A percentile compares a stretch with the other conserved stretches of the same genome.
phyloP scores from a whole-genome alignment of 192 early-diverging fungal genomes.

The Gryganskiella cystojenkinii region DNA sequence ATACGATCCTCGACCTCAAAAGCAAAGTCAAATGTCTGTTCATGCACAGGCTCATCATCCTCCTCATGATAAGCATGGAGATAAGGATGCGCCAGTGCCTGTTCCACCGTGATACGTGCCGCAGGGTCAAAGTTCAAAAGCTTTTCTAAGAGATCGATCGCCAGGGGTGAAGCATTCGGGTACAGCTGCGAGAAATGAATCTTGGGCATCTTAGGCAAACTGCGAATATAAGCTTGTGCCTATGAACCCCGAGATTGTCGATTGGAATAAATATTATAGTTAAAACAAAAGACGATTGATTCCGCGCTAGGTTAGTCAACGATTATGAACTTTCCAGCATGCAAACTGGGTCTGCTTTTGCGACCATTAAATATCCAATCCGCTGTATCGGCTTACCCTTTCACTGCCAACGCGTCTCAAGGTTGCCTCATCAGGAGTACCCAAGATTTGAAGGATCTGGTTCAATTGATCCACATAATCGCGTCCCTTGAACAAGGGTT shows the following conservation, averaged over 20 bases:
- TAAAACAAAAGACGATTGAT: no score
- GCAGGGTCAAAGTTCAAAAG: conserved; percentile 95
- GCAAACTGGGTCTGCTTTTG: background rate
- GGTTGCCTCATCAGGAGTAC: conserved; percentile 92
- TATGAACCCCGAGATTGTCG: conserved; percentile 19
- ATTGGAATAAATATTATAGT: background rate
- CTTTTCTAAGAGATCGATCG: conserved; percentile 89
- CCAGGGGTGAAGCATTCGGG: conserved; percentile 82
- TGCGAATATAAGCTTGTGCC: conserved; percentile 96
- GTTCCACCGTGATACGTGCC: conserved; percentile 91
- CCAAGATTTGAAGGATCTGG: conserved; percentile 94
- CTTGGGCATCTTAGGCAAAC: conserved; percentile 87
- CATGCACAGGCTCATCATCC: conserved; percentile 84
- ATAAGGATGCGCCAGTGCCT: conserved; percentile 94
- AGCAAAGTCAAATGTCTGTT: conserved; percentile 79
- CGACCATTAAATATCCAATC: background rate
- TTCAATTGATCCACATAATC: conserved; percentile 99
- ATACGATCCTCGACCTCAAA: conserved; percentile 82
- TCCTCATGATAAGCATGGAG: conserved; percentile 92
- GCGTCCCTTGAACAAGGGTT: conserved; percentile 96
- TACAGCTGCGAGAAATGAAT: conserved; percentile 90
- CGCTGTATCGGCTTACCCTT: conserved; percentile 60
- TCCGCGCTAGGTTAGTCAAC: no score
- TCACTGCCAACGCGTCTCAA: conserved; percentile 92
- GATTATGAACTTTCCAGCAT: no score